Percentiles rank a stretch among this genome's conserved stretches.
phyloP scores from a whole-genome alignment of 345 rosid species.

The Rubroshorea leprosula region DNA sequence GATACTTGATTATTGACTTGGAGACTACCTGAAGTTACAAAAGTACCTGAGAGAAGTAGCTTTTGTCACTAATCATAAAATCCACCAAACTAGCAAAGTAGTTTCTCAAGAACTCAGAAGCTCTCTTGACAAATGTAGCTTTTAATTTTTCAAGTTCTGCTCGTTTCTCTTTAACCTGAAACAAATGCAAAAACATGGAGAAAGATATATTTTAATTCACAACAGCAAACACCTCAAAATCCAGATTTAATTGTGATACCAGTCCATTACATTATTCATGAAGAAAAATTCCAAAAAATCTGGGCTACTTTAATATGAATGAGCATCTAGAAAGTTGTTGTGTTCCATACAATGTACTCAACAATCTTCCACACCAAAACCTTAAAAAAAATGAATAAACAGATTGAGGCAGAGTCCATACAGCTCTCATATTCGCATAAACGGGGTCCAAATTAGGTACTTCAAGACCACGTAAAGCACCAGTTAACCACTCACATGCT shows the following conservation, averaged over 20 bases:
- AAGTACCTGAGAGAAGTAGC: conserved; percentile 87
- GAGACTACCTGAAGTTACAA: conserved; percentile 43
- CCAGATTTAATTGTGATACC: neutral
- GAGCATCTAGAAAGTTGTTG: neutral
- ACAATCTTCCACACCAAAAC: conserved; percentile 10
- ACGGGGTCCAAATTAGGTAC: conserved; percentile 75
- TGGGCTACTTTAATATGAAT: neutral
- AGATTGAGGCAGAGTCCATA: conserved; percentile 31
- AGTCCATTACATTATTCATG: neutral
- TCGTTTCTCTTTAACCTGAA: conserved; percentile 84
- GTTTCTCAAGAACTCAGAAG: conserved; percentile 93
- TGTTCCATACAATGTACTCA: neutral
- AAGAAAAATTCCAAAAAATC: conserved; percentile 4
- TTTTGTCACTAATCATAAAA: conserved; percentile 96
- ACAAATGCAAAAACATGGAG: conserved; percentile 3
- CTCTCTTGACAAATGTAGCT: conserved; percentile 77
- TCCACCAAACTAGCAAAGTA: conserved; percentile 98
- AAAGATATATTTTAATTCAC: neutral
- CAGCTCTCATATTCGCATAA: conserved; percentile 88
- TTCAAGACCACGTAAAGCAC: conserved; percentile 70
- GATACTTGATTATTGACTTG: conserved; percentile 3
- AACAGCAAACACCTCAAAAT: neutral
- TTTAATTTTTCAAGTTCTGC: conserved; percentile 78
- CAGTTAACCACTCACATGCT: conserved; percentile 97
- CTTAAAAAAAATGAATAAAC: neutral